Conservation (phyloP, 768 basidiomycete species). For the Jaapia argillacea region DNA sequence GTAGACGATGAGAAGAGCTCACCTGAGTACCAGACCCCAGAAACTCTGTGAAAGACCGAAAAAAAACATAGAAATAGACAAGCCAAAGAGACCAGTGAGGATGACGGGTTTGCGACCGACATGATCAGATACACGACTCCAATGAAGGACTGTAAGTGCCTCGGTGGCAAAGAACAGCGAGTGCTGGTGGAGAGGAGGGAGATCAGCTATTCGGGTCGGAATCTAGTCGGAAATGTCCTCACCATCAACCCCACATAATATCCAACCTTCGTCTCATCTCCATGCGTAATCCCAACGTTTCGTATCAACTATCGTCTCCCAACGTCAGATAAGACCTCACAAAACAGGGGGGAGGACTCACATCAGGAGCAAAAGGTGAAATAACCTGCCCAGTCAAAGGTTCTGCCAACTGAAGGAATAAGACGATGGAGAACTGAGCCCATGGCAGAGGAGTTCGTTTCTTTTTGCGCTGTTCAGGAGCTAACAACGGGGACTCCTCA, state of each 20-base stretch:
- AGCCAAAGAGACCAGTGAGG: constrained; percentile 50
- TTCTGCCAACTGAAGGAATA: constrained; percentile 69
- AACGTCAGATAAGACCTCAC: neutral
- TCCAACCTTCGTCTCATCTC: constrained; percentile 61
- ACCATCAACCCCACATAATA: constrained; percentile 77
- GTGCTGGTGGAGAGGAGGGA: constrained; percentile 39
- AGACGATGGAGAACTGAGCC: constrained; percentile 58
- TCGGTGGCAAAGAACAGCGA: constrained; percentile 71
- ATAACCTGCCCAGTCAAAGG: constrained; percentile 72
- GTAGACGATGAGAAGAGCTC: neutral
- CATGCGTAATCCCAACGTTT: constrained; percentile 57
- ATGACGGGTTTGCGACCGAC: constrained; percentile 73
- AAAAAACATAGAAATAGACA: constrained; percentile 60
- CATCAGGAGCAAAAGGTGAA: constrained; percentile 64
- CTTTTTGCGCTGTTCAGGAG: no score
- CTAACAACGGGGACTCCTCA: constrained; percentile 56
- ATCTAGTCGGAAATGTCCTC: constrained; percentile 12
- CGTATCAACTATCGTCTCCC: constrained; percentile 35
- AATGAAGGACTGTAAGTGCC: constrained; percentile 62
- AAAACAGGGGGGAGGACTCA: constrained; percentile 9
- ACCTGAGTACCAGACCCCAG: constrained; percentile 47
- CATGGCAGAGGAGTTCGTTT: constrained; percentile 65
- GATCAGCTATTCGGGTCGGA: neutral
- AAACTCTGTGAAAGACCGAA: constrained; percentile 68
- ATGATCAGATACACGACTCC: constrained; percentile 63